Conservation (phyloP, 1,139 yeast genomes). For the Protomyces inouyei region DNA sequence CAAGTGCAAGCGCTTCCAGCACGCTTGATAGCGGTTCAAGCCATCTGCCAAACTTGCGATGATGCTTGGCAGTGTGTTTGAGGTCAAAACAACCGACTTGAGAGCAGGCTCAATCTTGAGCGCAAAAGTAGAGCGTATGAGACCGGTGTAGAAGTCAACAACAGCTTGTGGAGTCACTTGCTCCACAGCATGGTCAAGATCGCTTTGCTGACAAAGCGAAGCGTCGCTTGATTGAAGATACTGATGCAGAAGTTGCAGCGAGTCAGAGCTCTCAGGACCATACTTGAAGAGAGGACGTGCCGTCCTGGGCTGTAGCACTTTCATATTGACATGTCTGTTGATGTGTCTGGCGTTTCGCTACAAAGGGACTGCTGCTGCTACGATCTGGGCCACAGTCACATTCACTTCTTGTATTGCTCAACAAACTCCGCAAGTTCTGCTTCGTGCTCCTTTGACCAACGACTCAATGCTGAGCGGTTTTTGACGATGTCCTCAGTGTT, state of each 20-base stretch:
- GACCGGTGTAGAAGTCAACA: not conserved
- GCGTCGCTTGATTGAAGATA: not conserved
- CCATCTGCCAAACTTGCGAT: conserved; percentile 10
- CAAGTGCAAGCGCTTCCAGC: not conserved
- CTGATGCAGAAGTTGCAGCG: not conserved
- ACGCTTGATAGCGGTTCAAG: conserved; percentile 4
- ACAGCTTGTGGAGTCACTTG: not conserved
- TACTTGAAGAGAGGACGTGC: not conserved
- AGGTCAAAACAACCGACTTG: not conserved
- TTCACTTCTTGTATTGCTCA: conserved; percentile 10
- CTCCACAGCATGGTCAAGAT: conserved; percentile 2
- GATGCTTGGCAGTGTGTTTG: not conserved
- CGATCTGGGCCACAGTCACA: not conserved
- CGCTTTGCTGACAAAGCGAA: not conserved
- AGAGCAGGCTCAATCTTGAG: conserved; percentile 14
- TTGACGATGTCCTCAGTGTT: conserved; percentile 33
- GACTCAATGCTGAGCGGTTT: conserved; percentile 35
- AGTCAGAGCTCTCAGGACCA: not conserved
- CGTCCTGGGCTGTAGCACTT: not conserved
- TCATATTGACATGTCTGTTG: not conserved
- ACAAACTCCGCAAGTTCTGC: conserved; percentile 33
- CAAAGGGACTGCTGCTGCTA: not conserved
- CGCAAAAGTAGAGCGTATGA: conserved; percentile 15
- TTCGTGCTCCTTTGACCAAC: conserved; percentile 37
- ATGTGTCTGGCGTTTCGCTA: not conserved